Evolutionary conservation across 768 basidiomycete species (phyloP).

Genomic region (Phanerochaete sordida): DNA sequence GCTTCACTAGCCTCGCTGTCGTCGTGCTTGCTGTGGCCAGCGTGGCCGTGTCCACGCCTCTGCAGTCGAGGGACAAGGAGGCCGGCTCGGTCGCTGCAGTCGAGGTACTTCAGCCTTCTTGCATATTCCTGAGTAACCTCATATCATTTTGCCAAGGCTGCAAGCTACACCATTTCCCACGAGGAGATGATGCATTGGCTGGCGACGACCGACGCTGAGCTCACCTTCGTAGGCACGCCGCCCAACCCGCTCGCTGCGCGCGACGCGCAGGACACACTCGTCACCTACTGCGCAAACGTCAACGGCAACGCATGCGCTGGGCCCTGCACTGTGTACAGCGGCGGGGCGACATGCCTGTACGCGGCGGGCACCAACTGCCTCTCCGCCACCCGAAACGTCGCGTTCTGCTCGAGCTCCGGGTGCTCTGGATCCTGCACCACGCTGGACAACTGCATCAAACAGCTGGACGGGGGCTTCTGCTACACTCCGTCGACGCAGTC

Average conservation of each 20-base stretch:
- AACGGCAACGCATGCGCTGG: slow-evolving; percentile 26
- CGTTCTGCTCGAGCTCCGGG: slow-evolving; percentile 23
- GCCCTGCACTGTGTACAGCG: slow-evolving; percentile 30
- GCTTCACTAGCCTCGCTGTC: no score
- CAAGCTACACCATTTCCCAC: not conserved
- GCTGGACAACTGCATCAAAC: slow-evolving; percentile 21
- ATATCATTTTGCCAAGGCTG: no score
- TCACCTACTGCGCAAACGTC: slow-evolving; percentile 27
- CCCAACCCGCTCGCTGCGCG: slow-evolving; percentile 15
- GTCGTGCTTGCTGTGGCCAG: no score
- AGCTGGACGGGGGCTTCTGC: slow-evolving; percentile 27
- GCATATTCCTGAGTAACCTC: no score
- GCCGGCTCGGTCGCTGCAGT: no score
- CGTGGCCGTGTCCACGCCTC: no score
- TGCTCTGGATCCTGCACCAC: slow-evolving; percentile 26
- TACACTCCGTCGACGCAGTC: slow-evolving; percentile 28
- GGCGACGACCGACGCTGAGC: slow-evolving; percentile 18
- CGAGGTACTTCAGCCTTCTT: no score
- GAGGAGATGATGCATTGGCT: slow-evolving; percentile 11
- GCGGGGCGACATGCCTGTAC: slow-evolving; percentile 24
- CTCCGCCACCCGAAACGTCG: slow-evolving; percentile 27
- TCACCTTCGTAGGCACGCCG: slow-evolving; percentile 21
- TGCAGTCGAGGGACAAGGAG: no score
- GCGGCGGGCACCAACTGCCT: slow-evolving; percentile 30
- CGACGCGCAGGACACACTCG: slow-evolving; percentile 19